Percentiles rank a stretch among this genome's conserved stretches.
phyloP scores from a whole-genome alignment of 805 yeast genomes.

The Komagataella ulmi region DNA sequence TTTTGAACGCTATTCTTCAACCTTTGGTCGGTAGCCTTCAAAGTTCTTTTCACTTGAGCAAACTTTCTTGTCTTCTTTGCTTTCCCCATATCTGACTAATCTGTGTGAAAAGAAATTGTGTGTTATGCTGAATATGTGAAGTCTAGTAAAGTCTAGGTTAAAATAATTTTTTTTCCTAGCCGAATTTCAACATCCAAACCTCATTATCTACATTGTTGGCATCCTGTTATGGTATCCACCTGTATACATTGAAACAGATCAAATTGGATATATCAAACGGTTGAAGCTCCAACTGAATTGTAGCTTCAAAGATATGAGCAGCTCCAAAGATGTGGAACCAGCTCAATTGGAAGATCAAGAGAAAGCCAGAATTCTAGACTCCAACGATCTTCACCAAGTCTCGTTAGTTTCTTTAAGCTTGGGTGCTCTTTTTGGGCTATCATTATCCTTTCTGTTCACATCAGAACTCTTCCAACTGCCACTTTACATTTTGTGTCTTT shows the following conservation, averaged over 20 bases:
- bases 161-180: background rate
- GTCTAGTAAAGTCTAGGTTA: background rate
- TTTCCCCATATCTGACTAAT: conserved; percentile 58
- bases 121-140: too few species aligned
- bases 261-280: background rate
- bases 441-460: conserved; percentile 16
- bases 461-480: conserved; percentile 20
- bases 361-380: background rate
- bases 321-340: background rate
- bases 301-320: background rate
- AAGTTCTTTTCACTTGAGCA: conserved; percentile 78
- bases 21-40: conserved; percentile 62
- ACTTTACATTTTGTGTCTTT: conserved; percentile 36
- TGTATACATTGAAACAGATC: background rate
- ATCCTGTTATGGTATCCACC: background rate
- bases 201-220: background rate
- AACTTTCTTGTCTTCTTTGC: conserved; percentile 96
- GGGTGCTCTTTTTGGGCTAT: conserved; percentile 20
- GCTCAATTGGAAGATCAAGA: background rate
- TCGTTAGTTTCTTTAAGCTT: background rate
- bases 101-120: background rate
- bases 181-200: background rate
- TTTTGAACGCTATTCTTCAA: conserved; percentile 29
- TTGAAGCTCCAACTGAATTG: background rate
- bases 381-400: background rate